These are phyloP conservation scores for Salicornia ramosissima DNA, from an alignment of 148 eudicot species.

Conservation along the genomic window DNA sequence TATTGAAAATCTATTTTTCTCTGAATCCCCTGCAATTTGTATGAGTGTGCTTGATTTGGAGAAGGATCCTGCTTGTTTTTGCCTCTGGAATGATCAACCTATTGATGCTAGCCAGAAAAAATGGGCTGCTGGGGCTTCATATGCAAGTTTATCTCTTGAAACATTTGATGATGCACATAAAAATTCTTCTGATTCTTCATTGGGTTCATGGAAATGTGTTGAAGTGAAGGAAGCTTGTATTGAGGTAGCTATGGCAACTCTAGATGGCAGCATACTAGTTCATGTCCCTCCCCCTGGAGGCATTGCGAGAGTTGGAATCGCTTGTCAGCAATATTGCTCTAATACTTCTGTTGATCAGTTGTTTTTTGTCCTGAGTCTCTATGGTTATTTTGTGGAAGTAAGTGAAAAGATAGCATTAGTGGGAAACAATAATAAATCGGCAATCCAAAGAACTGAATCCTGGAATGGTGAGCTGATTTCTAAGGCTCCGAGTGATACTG, in stretches of 20 bases:
- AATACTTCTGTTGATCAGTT: slow-evolving; percentile 91
- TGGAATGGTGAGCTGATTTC: slow-evolving; percentile 51
- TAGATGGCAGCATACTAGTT: slow-evolving; percentile 78
- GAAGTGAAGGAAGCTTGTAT: slow-evolving; percentile 67
- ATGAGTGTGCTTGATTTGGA: slow-evolving; percentile 62
- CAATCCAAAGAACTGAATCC: slow-evolving; percentile 39
- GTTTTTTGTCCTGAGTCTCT: slow-evolving; percentile 85
- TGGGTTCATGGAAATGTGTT: slow-evolving; percentile 66
- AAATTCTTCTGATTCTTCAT: slow-evolving; percentile 28
- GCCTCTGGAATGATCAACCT: slow-evolving; percentile 87
- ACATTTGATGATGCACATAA: slow-evolving; percentile 31
- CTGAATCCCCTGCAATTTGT: slow-evolving; percentile 56
- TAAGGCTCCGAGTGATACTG: slow-evolving; percentile 89
- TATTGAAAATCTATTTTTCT: slow-evolving; percentile 64
- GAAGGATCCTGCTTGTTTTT: slow-evolving; percentile 94
- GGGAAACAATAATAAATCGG: slow-evolving; percentile 38
- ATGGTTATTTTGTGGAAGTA: slow-evolving; percentile 64
- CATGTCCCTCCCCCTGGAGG: slow-evolving; percentile 89
- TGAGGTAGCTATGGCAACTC: slow-evolving; percentile 94
- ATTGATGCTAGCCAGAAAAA: slow-evolving; percentile 91
- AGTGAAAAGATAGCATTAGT: slow-evolving; percentile 64
- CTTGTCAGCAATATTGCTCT: slow-evolving; percentile 67
- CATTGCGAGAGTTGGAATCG: slow-evolving; percentile 73
- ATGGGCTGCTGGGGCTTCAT: slow-evolving; percentile 68
- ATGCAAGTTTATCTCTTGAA: slow-evolving; percentile 65